Evolutionary conservation across 1,284 basidiomycete genomes (phyloP).

Genomic region (Leccinum huronense): DNA sequence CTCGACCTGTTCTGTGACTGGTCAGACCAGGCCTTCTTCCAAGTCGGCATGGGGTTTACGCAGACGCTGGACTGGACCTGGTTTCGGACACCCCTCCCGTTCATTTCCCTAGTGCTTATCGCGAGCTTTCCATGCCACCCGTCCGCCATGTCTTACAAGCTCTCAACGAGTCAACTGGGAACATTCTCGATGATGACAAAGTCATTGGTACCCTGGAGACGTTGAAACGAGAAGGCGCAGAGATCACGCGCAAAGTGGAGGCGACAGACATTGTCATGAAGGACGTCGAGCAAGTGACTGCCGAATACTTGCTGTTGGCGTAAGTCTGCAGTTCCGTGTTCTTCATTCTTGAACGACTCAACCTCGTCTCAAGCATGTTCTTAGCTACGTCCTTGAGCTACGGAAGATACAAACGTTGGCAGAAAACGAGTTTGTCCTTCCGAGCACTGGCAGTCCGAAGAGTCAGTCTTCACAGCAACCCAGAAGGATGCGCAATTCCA

Average conservation of each 20-base stretch:
- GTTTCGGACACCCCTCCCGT: constrained; percentile 74
- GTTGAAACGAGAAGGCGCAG: constrained; percentile 95
- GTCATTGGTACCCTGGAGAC: constrained; percentile 98
- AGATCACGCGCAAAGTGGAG: constrained; percentile 95
- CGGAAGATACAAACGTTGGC: constrained; percentile 89
- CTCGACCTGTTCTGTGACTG: constrained; percentile 99
- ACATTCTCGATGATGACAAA: constrained; percentile 99
- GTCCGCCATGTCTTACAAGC: constrained; percentile 84
- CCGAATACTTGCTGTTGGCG: constrained; percentile 92
- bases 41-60: constrained; percentile 95
- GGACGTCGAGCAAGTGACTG: constrained; percentile 94
- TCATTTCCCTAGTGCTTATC: constrained; percentile 87
- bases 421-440: constrained; percentile 82
- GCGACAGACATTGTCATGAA: constrained; percentile 96
- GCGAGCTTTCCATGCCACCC: constrained; percentile 78
- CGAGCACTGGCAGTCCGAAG: constrained; percentile 50
- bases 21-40: constrained; percentile 96
- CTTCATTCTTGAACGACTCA: constrained; percentile 46
- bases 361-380: too few relatives aligned
- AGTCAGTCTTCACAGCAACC: constrained; percentile 72
- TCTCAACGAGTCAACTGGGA: constrained; percentile 94
- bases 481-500: constrained; percentile 89
- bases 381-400: constrained; percentile 32
- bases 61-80: constrained; percentile 83
- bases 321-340: constrained; percentile 97